Percentiles rank a stretch among this genome's conserved stretches.
Evolutionary conservation across 2,329 filamentous ascomycete species (phyloP).

Genomic region (Clarireedia paspali): DNA sequence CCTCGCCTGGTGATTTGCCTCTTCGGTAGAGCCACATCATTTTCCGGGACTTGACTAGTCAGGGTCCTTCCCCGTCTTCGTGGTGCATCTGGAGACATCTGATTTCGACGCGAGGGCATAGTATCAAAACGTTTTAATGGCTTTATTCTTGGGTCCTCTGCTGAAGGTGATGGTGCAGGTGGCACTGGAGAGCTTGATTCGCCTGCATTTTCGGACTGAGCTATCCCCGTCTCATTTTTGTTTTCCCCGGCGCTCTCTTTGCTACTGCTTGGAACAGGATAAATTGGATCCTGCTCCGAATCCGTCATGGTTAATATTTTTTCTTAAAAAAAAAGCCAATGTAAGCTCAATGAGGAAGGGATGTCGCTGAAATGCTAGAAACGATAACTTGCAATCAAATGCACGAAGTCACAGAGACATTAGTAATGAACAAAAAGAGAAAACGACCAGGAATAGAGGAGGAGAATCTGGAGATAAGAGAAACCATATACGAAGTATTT

Average conservation of each 20-base stretch:
- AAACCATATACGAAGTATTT: not conserved
- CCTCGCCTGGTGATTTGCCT: slow-evolving; percentile 2
- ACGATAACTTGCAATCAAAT: not conserved
- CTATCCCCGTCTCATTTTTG: not conserved
- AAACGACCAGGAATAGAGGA: not conserved
- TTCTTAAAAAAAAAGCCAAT: not conserved
- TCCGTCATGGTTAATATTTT: not conserved
- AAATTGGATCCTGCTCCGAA: not conserved
- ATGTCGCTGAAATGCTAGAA: not conserved
- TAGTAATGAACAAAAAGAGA: not conserved
- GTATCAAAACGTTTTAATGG: slow-evolving; percentile 6
- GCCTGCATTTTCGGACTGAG: not conserved
- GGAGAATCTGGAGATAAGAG: not conserved
- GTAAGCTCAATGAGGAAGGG: not conserved
- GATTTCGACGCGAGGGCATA: not conserved
- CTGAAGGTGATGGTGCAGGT: not conserved
- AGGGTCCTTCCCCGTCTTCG: slow-evolving; percentile 2
- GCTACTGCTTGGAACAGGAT: not conserved
- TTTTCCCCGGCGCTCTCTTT: not conserved
- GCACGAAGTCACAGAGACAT: not conserved
- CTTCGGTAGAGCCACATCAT: not conserved
- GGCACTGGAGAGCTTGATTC: not conserved
- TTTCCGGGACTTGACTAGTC: not conserved
- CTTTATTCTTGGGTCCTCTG: not conserved
- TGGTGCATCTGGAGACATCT: not conserved